phyloP scores from a whole-genome alignment of 495 filamentous ascomycete genomes.

The Hypoxylon fragiforme region DNA sequence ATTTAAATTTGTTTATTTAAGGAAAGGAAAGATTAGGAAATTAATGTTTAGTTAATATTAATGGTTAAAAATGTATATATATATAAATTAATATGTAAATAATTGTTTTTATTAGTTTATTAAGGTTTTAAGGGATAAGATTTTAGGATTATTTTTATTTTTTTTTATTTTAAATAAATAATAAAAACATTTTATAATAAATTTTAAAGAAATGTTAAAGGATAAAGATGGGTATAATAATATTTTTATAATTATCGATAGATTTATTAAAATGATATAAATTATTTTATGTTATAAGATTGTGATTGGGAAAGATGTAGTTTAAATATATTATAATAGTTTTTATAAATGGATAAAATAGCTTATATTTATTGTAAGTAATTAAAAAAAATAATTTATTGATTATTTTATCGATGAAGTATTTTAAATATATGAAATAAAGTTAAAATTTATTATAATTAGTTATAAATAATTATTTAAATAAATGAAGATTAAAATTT shows the following conservation, averaged over 20 bases:
- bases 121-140: not conserved
- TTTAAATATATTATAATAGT: not conserved
- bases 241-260: not conserved
- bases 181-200: not conserved
- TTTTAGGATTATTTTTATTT: not conserved
- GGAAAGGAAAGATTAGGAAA: not conserved
- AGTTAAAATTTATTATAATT: not conserved
- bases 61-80: not conserved
- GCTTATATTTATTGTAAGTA: not conserved
- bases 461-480: not conserved
- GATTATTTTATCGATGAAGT: not conserved
- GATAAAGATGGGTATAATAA: not conserved
- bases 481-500: not conserved
- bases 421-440: not conserved
- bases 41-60: not conserved
- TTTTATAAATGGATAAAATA: not conserved
- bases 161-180: not conserved
- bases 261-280: not conserved
- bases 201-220: not conserved
- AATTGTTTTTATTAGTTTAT: not conserved
- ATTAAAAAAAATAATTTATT: not conserved
- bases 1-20: not conserved
- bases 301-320: not conserved
- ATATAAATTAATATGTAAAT: not conserved
- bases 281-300: not conserved